Base-by-base conservation (phyloP, 371 early-diverging fungal species). In the Syncephalis plumigaleata region DNA sequence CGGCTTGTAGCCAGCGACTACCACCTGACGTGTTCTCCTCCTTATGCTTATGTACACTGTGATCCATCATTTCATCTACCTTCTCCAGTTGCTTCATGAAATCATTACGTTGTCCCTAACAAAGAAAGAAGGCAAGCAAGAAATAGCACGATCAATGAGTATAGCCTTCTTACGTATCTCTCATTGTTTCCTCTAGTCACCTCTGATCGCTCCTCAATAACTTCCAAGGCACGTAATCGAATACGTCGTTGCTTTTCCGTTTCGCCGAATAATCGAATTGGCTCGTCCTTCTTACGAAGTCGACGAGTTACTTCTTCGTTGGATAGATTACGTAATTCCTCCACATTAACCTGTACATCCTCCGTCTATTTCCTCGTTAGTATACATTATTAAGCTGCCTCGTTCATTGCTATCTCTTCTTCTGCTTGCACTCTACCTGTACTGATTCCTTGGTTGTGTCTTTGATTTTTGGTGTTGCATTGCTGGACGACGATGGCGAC, bases 201-300 rank as follows among this genome's bases (percentile, higher is more conserved):
- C 11, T 73, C 79, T 21, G 75, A 64, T 26, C 77, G 73, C 54
- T 90, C 88, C 50, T 92, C 90, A 39, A 76, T 73, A n/a, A 89
- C 53, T 57, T 94, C 93, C 26, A 91, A 53, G 8, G 70, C 68
- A 48, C 87, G 77, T 42, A 96, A 67, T 44, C 97, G 87, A 43
- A 70, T 62, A 45, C 81, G 72, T 37, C 97, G 84, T 53, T 84
- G 74, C 24, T 66, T 63, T 53, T 87, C 80, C 3, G 85, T 77
- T 59, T 96, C 97, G 39, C 80, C 97, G 58, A 96, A 96, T 31
- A 93, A 63, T 8, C 87, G 77, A 55, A 92, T 91, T 16, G 97
- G 97, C 55, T 93, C 81, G 21, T 80, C 84, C 46, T 82, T 79
- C 2, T 85, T 81, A 20, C 97, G 70, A 45, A 96, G 62, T 43